Base-by-base conservation (phyloP, 352 stramenopile species). In the Globisporangium uncinulatum region DNA sequence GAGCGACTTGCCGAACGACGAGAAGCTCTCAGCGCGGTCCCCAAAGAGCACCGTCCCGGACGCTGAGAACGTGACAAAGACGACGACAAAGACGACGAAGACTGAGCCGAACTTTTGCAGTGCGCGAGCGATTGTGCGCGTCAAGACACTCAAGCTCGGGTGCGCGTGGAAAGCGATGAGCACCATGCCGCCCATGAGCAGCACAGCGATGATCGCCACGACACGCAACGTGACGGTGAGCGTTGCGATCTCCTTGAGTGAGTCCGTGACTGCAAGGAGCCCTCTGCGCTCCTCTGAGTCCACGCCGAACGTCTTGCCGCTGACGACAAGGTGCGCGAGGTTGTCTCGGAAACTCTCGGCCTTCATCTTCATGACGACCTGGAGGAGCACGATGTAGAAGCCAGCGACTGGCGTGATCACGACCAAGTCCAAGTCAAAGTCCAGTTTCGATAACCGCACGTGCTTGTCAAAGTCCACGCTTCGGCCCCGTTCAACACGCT, bases 41-140 rank as follows among this genome's bases (percentile, higher is more conserved):
- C 78, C 78, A n/a, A 88, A 88, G 4, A 88, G 59, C 47, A 86
- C 51, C 1, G 62, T 71, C 3, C 76, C 78, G 8, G 70, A 74
- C 9, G 78, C 58, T 6, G 72, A 54, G 53, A 84, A 88, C 9
- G 69, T 80, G 24, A 84, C 50, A 36, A 84, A 77, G 36, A 86
- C 73, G 21, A 88, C 66, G 24, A 76, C 55, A 45, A 86, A 88
- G 0, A 86, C 72, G 19, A 79, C 59, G 57, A 81, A 82, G 52
- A 88, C 84, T 4, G 65, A 71, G 0, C 55, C 57, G 21, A 88
- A 84, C 20, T 81, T 67, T 50, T 75, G 58, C 13, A 87, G 57
- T 19, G 79, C 72, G 24, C 63, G 67, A 2, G 65, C 65, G 57
- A 89, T 66, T 10, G 79, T 89, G 19, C 72, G 60, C 2, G 77